Evolutionary conservation across 2,329 filamentous ascomycete species (phyloP), one percentile per base, ranked within the genome.

Genomic region (Claviceps paspali): DNA sequence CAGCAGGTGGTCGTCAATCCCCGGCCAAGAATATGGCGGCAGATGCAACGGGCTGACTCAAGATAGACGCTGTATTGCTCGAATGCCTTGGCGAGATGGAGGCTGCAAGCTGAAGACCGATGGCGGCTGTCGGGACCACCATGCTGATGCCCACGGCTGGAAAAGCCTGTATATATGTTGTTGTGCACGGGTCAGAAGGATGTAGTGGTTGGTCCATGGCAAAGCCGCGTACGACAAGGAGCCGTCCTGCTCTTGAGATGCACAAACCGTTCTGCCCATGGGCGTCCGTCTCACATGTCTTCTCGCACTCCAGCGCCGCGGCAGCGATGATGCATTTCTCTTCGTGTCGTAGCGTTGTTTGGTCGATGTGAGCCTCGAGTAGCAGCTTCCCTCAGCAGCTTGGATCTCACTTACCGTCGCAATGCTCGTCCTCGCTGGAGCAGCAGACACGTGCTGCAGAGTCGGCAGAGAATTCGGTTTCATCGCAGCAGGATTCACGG

Each of bases 1-100:
- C 55, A 58, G 42, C 54, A 56, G 5, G 47, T 44, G 1, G 46
- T 47, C 21, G 50, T 32, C 38, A 49, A 31, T 21, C 51, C 49
- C 32, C 41, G 41, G 0, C 53, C 54, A 31, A 60, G 48, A 18
- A 57, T 46, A 35, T 45, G 51, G 26, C 54, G 55, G 43, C 56
- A 59, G 41, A 59, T 59, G 45, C 56, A 60, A 2, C 55, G 55
- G n/a, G 53, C 53, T 8, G 50, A 48, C 30, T 57, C 50, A n/a
- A 60, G 50, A 33, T 57, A 57, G 37, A 47, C 49, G 40, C 46
- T 52, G 35, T 60, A 59, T 31, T 53, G 50, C 14, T 56, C 49
- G 31, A 58, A 54, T 1, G 56, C 56, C 18, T 47, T 49, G 34
- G 43, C 40, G 1, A 59, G 46, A 34, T 60, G 56, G 23, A 49